phyloP scores from a whole-genome alignment of 331 rosid genomes.

The Phaseolus coccineus region DNA sequence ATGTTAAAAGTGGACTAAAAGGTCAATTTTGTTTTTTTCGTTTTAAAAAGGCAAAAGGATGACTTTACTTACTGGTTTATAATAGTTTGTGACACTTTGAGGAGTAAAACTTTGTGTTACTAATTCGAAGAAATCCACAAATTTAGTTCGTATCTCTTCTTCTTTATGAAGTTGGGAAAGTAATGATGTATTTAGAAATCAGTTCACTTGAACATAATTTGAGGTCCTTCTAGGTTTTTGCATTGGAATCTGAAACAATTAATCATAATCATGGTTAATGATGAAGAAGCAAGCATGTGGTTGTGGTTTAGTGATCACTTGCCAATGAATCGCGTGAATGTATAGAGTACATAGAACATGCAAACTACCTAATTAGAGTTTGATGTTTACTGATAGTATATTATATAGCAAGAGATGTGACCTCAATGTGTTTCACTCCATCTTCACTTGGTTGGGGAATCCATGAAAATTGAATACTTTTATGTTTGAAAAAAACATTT shows the following conservation, averaged over 20 bases:
- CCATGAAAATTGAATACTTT: background rate
- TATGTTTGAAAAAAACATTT: background rate
- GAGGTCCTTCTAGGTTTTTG: background rate
- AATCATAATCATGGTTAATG: background rate
- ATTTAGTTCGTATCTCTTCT: too few relatives aligned
- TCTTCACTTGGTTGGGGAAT: constrained; percentile 6
- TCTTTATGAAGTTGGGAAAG: too few relatives aligned
- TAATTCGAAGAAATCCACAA: too few relatives aligned
- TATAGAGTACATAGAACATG: background rate
- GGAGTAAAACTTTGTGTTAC: too few relatives aligned
- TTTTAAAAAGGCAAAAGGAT: background rate
- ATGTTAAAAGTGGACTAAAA: background rate
- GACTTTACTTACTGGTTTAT: background rate
- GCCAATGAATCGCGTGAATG: constrained; percentile 4
- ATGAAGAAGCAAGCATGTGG: background rate
- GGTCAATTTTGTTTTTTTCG: constrained; percentile 19
- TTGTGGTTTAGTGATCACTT: background rate
- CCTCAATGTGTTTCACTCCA: background rate
- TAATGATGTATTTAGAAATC: background rate
- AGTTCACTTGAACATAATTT: background rate
- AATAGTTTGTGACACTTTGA: constrained; percentile 7
- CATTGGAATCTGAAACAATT: background rate
- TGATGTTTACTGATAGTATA: background rate
- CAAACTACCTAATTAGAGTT: background rate
- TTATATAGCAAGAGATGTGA: constrained; percentile 5